Base-by-base conservation (phyloP, 73 alveolate genomes). In the Paramecium caudatum region DNA sequence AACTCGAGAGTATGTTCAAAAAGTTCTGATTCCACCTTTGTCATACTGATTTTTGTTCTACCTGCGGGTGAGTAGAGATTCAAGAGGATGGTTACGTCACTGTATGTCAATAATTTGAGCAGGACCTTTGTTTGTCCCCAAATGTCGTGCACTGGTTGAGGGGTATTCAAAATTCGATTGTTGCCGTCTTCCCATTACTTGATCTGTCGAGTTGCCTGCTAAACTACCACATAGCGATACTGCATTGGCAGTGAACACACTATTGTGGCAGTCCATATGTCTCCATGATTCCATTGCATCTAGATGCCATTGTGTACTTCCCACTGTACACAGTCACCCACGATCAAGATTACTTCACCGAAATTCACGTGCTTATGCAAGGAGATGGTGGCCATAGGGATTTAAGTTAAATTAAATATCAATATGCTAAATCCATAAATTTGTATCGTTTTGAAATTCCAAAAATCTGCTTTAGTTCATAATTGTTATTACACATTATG, bases 231-330 rank as follows among this genome's bases (percentile, higher is more conserved):
- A 13, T 74, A 74, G n/a, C 65, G 36, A 27, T 74, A 74, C 19
- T 30, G 36, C 43, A 74, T 36, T 0, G 88, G 88, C 21, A 41
- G 32, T 15, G 45, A 74, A 74, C 50, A 30, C 27, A 39, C 88
- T 5, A 74, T 30, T 39, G 6, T 39, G 34, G 88, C 68, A 39
- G 39, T 21, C 88, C 88, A 74, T 6, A 74, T n/a, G 32, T 74
- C 88, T 8, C 88, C 88, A 8, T 33, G 88, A 43, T 74, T 74
- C 88, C 88, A 74, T 74, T 74, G 37, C 88, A 68, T 68, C 8
- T 68, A n/a, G n/a, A 68, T 68, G 25, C 84, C 84, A 55, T 55
- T 55, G 23, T 55, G 30, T 21, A 55, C 80, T 9, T 55, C 30
- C 80, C 80, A 55, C 30, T 55, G 30, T 9, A 55, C 80, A 33